Evolutionary conservation across 2,329 filamentous ascomycete species (phyloP), one percentile per base, ranked within the genome.

Genomic region (Phaeosphaeriaceae sp.): DNA sequence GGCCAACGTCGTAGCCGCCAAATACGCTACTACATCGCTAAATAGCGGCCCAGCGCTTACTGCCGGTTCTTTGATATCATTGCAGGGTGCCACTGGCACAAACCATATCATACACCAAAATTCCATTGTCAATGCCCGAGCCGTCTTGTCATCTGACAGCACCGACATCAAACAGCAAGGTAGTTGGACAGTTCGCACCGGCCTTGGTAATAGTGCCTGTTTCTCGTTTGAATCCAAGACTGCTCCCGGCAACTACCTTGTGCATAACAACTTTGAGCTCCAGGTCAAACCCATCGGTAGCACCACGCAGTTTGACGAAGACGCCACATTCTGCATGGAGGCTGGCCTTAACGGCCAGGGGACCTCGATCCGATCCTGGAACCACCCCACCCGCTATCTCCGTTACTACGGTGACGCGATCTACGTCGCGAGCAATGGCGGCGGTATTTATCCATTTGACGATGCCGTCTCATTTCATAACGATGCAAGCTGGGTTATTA

Each of bases 241-340:
- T 51, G 79, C 79, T 0, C 72, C 84, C 2, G 84, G 84, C 3
- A 83, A 79, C 71, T 87, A 76, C 63, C 74, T 87, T 4, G 76
- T 84, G 0, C 84, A 87, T 71, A 75, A 67, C 52, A 63, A 80
- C 67, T 87, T 84, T 42, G 74, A 17, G 21, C 79, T 87, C 1
- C 38, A 67, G 28, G 55, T 87, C 38, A 67, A 74, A 33, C 75
- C 78, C 48, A 78, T 79, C 54, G 84, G 86, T 52, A 77, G 78
- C 45, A 75, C 74, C 46, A 84, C 86, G 74, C 70, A 74, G 42
- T 85, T 87, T 69, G 30, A 71, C 3, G 83, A 87, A 56, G 84
- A 87, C 38, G 83, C 84, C 6, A 87, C 85, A 0, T 87, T 87
- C 69, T 87, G 85, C 62, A 75, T 82, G 0, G 76, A 81, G 64